Evolutionary conservation across 2,329 filamentous ascomycete species (phyloP), one percentile per base, ranked within the genome.

Genomic region (Aspergillus luchuensis): DNA sequence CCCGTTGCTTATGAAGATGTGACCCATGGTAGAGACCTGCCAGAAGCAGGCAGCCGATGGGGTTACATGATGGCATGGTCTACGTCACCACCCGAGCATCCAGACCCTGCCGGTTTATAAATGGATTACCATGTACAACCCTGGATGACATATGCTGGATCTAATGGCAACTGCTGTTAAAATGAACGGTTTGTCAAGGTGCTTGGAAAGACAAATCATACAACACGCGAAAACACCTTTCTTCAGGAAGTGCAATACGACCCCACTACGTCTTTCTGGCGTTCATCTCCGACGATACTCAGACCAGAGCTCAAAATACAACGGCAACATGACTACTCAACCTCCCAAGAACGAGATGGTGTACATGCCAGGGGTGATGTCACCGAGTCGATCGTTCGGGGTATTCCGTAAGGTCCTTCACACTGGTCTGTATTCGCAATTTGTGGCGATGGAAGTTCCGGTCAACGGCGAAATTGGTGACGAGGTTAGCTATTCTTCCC

Each of bases 381-480:
- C 79, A 19, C 76, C 80, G 41, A 87, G 85, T 19, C 81, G 77
- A 2, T 83, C 86, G 59, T 89, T 88, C 69, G 78, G 86, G 1
- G 84, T 84, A 19, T 89, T 88, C 69, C 78, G 86, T 4, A 84
- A 83, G 36, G 85, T 89, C 21, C 73, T 89, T 13, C 86, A 83
- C 73, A 89, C 87, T 2, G 86, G 86, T 0, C 74, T 89, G 6
- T 88, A 88, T 71, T 82, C 80, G 10, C 87, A 89, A 71, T 72
- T 89, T 8, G 86, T 89, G 0, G 79, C 86, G 0, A 89, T 89
- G 86, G 86, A 85, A 47, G 80, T 89, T 0, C 87, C 86, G 0
- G 83, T 87, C 0, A 82, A 81, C 13, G 86, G 86, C 2, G 86
- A 89, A 30, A 89, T 89, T 66, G 85, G 87, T n/a, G 86, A 89